Evolutionary conservation across 805 yeast species (phyloP).

Genomic region (Teunomyces kruisii): DNA sequence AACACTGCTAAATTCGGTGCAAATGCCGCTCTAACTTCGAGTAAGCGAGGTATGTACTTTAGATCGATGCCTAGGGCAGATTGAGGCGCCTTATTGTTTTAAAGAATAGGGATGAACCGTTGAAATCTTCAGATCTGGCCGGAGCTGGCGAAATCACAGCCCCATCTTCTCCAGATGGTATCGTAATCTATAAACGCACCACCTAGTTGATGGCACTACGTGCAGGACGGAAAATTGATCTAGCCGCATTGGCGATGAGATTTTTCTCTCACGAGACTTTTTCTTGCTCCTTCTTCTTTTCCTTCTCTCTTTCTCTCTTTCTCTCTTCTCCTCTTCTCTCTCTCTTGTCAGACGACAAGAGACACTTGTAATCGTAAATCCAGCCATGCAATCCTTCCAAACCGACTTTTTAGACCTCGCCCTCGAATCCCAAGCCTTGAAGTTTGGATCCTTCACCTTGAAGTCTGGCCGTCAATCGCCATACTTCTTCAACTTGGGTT

Average conservation of each 20-base stretch:
- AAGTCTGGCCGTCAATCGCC: conserved; percentile 95
- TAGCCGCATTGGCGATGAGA: neutral
- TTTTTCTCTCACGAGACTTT: neutral
- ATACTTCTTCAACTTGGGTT: conserved; percentile 92
- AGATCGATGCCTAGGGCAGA: too few relatives aligned
- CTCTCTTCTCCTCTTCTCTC: conserved; percentile 6
- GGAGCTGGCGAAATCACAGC: too few relatives aligned
- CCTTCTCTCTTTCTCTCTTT: conserved; percentile 1
- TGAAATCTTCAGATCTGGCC: too few relatives aligned
- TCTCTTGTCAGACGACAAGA: conserved; percentile 3
- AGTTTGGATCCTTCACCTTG: conserved; percentile 85
- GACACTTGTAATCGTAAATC: conserved; percentile 4
- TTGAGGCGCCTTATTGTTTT: too few relatives aligned
- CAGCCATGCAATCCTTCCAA: conserved; percentile 48
- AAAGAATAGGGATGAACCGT: too few relatives aligned
- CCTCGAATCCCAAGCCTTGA: conserved; percentile 74
- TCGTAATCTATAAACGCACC: too few relatives aligned
- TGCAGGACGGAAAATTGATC: neutral
- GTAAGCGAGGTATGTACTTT: too few relatives aligned
- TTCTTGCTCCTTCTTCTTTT: conserved; percentile 3
- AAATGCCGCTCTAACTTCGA: too few relatives aligned
- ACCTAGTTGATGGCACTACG: neutral
- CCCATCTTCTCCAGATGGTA: too few relatives aligned
- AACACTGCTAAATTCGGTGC: too few relatives aligned
- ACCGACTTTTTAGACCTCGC: conserved; percentile 78